Conservation (phyloP, 176 grass and related monocot genomes). For the Carex pumila region DNA sequence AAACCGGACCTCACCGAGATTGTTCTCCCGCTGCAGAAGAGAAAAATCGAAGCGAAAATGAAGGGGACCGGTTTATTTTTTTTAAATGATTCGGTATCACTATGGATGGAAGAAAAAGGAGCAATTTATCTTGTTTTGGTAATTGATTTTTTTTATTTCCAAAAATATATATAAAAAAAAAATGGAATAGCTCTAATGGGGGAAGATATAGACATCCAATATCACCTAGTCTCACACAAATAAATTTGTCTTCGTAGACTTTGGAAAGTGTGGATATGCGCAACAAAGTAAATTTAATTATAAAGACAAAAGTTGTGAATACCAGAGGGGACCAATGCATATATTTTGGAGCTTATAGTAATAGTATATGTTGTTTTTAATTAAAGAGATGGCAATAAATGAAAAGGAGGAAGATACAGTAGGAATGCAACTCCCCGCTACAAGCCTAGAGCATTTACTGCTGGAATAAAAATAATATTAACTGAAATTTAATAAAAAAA, state of each 20-base stretch:
- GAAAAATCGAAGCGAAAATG: too few relatives aligned
- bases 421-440: neutral
- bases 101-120: too few relatives aligned
- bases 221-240: neutral
- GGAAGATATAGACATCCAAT: neutral
- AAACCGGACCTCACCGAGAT: too few relatives aligned
- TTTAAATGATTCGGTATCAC: too few relatives aligned
- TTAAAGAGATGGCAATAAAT: neutral
- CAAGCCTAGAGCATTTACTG: constrained; percentile 13
- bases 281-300: neutral
- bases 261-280: constrained; percentile 4
- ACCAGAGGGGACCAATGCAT: constrained; percentile 6
- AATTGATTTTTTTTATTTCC: too few relatives aligned
- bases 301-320: constrained; percentile 7
- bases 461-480: neutral
- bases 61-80: too few relatives aligned
- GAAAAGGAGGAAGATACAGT: neutral
- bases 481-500: neutral
- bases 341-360: constrained; percentile 15
- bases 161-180: too few relatives aligned
- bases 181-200: neutral
- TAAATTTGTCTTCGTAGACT: neutral
- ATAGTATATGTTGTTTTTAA: neutral
- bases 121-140: too few relatives aligned
- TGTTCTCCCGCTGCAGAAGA: too few relatives aligned